Evolutionary conservation across 345 rosid species (phyloP).

Genomic region (Salix purpurea): DNA sequence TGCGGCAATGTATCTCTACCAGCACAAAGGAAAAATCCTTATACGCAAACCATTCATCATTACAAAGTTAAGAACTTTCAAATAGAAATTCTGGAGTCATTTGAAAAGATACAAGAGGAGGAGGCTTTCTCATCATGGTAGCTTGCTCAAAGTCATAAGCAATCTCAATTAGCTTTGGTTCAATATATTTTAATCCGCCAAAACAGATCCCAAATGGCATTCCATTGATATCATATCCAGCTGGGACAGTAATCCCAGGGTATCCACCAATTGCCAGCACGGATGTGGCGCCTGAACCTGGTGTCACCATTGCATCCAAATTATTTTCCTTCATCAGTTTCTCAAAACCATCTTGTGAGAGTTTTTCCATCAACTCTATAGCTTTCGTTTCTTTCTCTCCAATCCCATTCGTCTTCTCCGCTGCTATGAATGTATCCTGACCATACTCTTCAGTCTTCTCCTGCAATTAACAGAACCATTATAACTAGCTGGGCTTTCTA

Average conservation of each 20-base stretch:
- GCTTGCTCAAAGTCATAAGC: constrained; percentile 72
- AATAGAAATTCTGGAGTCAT: neutral
- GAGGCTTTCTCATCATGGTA: constrained; percentile 54
- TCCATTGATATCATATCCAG: constrained; percentile 47
- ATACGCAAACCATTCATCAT: too few relatives aligned
- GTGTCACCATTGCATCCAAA: constrained; percentile 54
- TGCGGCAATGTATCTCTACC: too few relatives aligned
- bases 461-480: constrained; percentile 23
- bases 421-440: constrained; percentile 39
- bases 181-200: constrained; percentile 56
- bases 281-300: constrained; percentile 2
- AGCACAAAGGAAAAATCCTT: too few relatives aligned
- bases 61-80: neutral
- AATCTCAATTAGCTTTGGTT: constrained; percentile 64
- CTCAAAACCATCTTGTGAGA: constrained; percentile 45
- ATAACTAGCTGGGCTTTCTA: too few relatives aligned
- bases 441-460: constrained; percentile 48
- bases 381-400: constrained; percentile 28
- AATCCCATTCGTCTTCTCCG: constrained; percentile 40
- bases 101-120: constrained; percentile 26
- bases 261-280: constrained; percentile 64
- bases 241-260: constrained; percentile 68
- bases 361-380: constrained; percentile 20
- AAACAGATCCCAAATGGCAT: constrained; percentile 63
- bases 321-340: constrained; percentile 43